Evolutionary conservation across 2,329 filamentous ascomycete species (phyloP).

Genomic region (Penicillium brevicompactum): DNA sequence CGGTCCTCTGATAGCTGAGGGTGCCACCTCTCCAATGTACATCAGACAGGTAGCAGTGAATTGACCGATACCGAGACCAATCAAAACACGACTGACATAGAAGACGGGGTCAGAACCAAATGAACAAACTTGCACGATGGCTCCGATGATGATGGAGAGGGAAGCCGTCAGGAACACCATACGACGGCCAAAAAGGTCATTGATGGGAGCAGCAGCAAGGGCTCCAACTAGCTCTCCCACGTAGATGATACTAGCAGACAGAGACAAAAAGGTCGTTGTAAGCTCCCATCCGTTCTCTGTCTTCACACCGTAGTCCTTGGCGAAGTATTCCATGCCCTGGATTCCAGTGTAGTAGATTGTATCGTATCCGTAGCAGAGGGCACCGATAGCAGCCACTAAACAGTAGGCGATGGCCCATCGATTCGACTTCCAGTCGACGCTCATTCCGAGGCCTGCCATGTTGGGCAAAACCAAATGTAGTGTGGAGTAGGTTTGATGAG

Average conservation of each 20-base stretch:
- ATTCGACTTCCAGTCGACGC: slow-evolving; percentile 21
- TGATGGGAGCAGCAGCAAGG: slow-evolving; percentile 39
- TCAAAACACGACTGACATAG: slow-evolving; percentile 29
- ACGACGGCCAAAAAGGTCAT: slow-evolving; percentile 40
- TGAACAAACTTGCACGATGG: slow-evolving; percentile 27
- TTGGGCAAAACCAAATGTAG: neutral
- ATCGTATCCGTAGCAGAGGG: slow-evolving; percentile 33
- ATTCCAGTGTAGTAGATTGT: slow-evolving; percentile 34
- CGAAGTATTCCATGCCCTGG: slow-evolving; percentile 29
- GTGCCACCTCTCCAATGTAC: slow-evolving; percentile 37
- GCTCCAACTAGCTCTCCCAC: slow-evolving; percentile 44
- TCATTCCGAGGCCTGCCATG: slow-evolving; percentile 12
- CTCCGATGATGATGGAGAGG: slow-evolving; percentile 35
- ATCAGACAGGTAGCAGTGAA: slow-evolving; percentile 35
- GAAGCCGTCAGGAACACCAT: slow-evolving; percentile 38
- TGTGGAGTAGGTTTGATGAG: neutral
- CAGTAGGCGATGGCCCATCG: slow-evolving; percentile 31
- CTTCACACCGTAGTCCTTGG: slow-evolving; percentile 27
- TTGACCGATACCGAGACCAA: slow-evolving; percentile 34
- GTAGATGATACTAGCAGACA: slow-evolving; percentile 43
- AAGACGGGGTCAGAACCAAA: slow-evolving; percentile 27
- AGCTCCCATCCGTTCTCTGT: slow-evolving; percentile 22
- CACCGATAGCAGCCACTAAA: slow-evolving; percentile 29
- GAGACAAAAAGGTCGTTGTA: slow-evolving; percentile 30
- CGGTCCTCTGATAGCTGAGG: slow-evolving; percentile 27